A percentile compares a stretch with the other conserved stretches of the same genome.
phyloP scores from a whole-genome alignment of 148 eudicot genomes.

The Rhododendron molle region DNA sequence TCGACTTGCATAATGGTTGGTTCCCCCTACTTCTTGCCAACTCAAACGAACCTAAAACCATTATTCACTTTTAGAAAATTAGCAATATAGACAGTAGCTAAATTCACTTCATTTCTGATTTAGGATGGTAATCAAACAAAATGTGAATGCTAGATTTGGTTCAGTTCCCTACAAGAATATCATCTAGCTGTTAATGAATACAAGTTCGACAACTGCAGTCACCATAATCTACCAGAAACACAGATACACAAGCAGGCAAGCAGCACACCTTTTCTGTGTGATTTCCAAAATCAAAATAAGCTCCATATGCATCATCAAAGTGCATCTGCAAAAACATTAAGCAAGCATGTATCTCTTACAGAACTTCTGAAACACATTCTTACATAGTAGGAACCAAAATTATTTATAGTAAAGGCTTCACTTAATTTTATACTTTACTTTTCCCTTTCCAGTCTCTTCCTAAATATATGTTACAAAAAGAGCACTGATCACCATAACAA shows the following conservation, averaged over 20 bases:
- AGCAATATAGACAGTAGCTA: neutral
- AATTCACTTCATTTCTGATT: neutral
- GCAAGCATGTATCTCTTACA: neutral
- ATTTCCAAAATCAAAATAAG: slow-evolving; percentile 93
- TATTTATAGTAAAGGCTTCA: neutral
- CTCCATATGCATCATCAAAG: slow-evolving; percentile 64
- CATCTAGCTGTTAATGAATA: neutral
- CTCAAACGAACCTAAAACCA: slow-evolving; percentile 63
- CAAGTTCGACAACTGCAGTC: neutral
- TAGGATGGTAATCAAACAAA: neutral
- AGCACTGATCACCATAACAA: neutral
- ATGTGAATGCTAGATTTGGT: neutral
- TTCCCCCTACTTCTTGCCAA: slow-evolving; percentile 46
- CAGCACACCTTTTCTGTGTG: slow-evolving; percentile 81
- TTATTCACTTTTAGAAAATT: neutral
- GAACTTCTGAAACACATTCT: neutral
- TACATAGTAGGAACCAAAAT: neutral
- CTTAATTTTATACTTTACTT: neutral
- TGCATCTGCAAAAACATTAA: slow-evolving; percentile 61
- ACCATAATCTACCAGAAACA: neutral
- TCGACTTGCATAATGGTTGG: slow-evolving; percentile 49
- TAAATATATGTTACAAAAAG: neutral
- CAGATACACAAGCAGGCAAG: slow-evolving; percentile 5
- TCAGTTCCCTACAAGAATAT: neutral
- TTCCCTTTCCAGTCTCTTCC: neutral